Evolutionary conservation across 2,329 filamentous ascomycete genomes (phyloP), one percentile per base, ranked within the genome.

Genomic region (Neonectria coccinea): DNA sequence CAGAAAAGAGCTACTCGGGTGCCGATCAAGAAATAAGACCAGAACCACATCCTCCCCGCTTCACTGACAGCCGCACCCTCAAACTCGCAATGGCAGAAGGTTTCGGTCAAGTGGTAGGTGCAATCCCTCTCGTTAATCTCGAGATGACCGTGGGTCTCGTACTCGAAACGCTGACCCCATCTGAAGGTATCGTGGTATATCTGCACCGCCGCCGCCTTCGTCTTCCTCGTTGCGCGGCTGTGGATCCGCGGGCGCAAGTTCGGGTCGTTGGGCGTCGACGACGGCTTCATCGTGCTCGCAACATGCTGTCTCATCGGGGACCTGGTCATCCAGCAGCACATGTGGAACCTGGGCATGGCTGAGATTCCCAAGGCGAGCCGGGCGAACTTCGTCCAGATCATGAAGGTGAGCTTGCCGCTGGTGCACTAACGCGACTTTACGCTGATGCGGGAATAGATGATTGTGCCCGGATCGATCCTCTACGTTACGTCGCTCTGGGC

Each of bases 401-500:
- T 75, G 73, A 57, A 70, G 70, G 65, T 68, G 22, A 22, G 56
- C 8, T 14, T 10, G 1, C 1, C 33, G n/a, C 18, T 5, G 11
- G 14, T 18, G 16, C 2, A 10, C 12, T 25, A 16, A 2, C 25
- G 4, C 10, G 8, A 11, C 10, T 51, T 33, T 33, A 14, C 12
- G 22, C 50, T 64, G 44, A 66, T 3, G n/a, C 16, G 6, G 18
- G 10, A 11, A 63, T 18, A 78, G 74, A 79, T 80, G 75, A 80
- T 80, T 31, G 72, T 80, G 1, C 79, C 79, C 1, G 79, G 79
- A 14, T 81, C 79, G 1, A 73, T 77, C 2, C 74, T 81, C 2
- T 81, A 81, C 50, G 78, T 81, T 0, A 70, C 79, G 3, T 80
- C 79, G 3, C 62, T 81, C 5, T 81, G 79, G 79, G 70, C 77